A percentile compares a stretch with the other conserved stretches of the same genome.
These are phyloP conservation scores for Fusarium lyarnte DNA, from an alignment of 2,329 filamentous ascomycete species.

Conservation along the genomic window DNA sequence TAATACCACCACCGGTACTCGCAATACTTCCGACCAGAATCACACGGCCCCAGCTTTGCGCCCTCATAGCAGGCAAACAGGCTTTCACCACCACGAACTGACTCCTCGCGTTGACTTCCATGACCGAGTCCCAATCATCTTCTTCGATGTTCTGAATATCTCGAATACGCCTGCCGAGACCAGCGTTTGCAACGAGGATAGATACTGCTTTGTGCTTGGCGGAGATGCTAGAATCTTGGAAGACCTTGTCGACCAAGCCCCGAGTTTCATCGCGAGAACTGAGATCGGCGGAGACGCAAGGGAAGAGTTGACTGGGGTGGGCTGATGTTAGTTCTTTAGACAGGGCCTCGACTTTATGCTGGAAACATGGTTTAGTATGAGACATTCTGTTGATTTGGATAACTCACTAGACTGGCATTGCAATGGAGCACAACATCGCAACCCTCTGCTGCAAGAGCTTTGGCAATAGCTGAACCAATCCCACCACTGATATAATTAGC, in stretches of 20 bases:
- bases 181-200: conserved; percentile 48
- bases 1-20: conserved; percentile 47
- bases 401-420: conserved; percentile 12
- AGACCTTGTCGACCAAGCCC: background rate
- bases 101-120: conserved; percentile 48
- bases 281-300: conserved; percentile 18
- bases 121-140: conserved; percentile 50
- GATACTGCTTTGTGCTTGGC: conserved; percentile 39
- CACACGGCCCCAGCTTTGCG: conserved; percentile 46
- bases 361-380: background rate
- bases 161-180: conserved; percentile 46
- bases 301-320: conserved; percentile 4
- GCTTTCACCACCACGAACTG: conserved; percentile 49
- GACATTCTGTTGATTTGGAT: rapidly evolving
- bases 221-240: background rate
- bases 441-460: conserved; percentile 15
- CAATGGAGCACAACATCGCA: conserved; percentile 31
- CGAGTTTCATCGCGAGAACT: conserved; percentile 22
- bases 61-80: conserved; percentile 46
- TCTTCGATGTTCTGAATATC: conserved; percentile 48
- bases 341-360: conserved; percentile 24
- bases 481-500: conserved; percentile 6
- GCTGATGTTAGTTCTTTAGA: background rate
- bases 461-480: conserved; percentile 21
- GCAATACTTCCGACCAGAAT: conserved; percentile 49